A percentile compares a stretch with the other conserved stretches of the same genome.
Evolutionary conservation across 495 filamentous ascomycete genomes (phyloP).

Genomic region (Chaetomidium leptoderma): DNA sequence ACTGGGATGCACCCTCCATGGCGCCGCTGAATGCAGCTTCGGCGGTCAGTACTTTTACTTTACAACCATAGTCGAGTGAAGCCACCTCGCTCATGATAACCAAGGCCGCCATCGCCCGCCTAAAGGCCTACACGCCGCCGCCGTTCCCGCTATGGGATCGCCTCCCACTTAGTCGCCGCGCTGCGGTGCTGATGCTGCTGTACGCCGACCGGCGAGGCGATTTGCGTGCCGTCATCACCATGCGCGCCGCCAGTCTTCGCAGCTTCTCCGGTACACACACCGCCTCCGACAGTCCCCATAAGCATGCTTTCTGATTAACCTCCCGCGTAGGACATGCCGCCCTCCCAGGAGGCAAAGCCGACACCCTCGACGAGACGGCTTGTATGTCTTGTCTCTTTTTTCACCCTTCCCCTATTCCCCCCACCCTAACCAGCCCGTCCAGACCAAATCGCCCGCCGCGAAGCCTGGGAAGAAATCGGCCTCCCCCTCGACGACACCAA

Average conservation of each 20-base stretch:
- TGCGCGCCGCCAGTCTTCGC: conserved; percentile 70
- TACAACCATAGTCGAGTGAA: background rate
- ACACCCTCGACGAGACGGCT: conserved; percentile 45
- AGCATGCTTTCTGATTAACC: background rate
- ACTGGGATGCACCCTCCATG: conserved; percentile 53
- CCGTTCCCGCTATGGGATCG: conserved; percentile 52
- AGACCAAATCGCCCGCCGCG: conserved; percentile 76
- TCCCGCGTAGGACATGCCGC: conserved; percentile 68
- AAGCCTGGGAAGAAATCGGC: conserved; percentile 89
- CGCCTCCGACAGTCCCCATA: background rate
- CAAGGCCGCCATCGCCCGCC: conserved; percentile 70
- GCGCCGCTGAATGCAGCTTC: conserved; percentile 53
- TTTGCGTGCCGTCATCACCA: conserved; percentile 77
- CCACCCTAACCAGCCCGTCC: background rate
- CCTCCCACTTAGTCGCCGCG: conserved; percentile 66
- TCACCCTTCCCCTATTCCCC: background rate
- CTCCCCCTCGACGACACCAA: conserved; percentile 61
- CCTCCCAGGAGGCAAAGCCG: conserved; percentile 71
- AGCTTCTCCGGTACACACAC: conserved; percentile 50
- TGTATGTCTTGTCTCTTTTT: conserved; percentile 28
- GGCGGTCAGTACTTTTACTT: conserved; percentile 43
- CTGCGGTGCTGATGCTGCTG: conserved; percentile 78
- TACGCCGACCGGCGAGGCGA: conserved; percentile 77
- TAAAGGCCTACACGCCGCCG: conserved; percentile 64
- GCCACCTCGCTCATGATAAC: conserved; percentile 11